These are phyloP conservation scores for Cardamine resedifolia DNA, from an alignment of 345 rosid species.

Conservation along the genomic window DNA sequence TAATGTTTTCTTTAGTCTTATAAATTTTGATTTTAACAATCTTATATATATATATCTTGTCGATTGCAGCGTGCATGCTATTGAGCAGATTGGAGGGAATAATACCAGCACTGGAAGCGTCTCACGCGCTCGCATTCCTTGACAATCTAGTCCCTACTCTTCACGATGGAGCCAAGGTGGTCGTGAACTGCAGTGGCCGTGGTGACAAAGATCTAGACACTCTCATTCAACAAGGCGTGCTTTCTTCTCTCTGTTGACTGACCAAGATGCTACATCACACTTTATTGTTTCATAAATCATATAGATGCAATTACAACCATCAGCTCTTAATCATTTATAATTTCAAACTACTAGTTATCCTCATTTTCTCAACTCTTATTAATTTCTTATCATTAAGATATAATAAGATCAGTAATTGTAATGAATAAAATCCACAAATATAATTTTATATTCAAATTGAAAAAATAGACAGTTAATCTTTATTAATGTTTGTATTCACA, in stretches of 20 bases:
- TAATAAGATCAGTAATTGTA: no score
- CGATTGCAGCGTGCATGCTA: constrained; percentile 49
- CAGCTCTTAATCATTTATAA: no score
- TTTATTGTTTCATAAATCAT: no score
- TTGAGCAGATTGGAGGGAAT: constrained; percentile 73
- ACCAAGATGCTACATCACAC: background rate
- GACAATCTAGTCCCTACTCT: constrained; percentile 68
- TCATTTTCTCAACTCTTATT: no score
- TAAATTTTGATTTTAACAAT: no score
- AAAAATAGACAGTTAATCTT: no score
- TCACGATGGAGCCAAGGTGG: constrained; percentile 52
- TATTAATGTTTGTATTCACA: no score
- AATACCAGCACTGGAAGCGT: constrained; percentile 70
- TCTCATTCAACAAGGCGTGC: constrained; percentile 26
- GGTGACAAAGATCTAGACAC: constrained; percentile 64
- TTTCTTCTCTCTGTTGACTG: constrained; percentile 5
- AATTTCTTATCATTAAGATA: no score
- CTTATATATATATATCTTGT: background rate
- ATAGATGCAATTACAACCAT: no score
- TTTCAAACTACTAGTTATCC: no score
- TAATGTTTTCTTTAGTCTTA: background rate
- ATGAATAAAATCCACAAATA: no score
- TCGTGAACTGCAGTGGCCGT: constrained; percentile 71
- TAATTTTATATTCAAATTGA: no score
- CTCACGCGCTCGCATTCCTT: constrained; percentile 77